Evolutionary conservation across 2,329 filamentous ascomycete genomes (phyloP).

Genomic region (Fusarium nelsonii): DNA sequence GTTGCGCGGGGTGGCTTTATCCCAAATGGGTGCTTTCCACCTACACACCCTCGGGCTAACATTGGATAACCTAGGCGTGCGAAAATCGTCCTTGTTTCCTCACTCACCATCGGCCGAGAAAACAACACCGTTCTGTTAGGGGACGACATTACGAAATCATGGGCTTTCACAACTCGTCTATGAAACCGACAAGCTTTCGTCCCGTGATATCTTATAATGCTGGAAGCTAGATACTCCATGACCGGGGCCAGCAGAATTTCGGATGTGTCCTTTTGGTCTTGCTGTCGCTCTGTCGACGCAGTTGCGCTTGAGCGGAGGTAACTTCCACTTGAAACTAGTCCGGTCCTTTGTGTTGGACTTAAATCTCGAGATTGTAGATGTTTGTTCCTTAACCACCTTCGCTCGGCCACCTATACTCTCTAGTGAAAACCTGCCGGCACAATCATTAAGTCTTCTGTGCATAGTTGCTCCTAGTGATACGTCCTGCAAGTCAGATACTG

Average conservation of each 20-base stretch:
- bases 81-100: constrained; percentile 43
- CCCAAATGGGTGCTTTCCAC: constrained; percentile 23
- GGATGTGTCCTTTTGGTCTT: constrained; percentile 10
- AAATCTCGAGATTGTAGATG: not conserved
- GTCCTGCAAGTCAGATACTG: constrained; percentile 24
- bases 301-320: not conserved
- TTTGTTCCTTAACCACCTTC: not conserved
- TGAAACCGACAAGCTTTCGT: constrained; percentile 28
- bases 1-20: constrained; percentile 40
- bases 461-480: constrained; percentile 12
- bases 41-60: constrained; percentile 1
- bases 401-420: not conserved
- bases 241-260: constrained; percentile 26
- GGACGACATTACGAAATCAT: constrained; percentile 40
- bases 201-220: constrained; percentile 43
- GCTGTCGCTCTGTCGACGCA: constrained; percentile 4
- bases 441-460: not conserved
- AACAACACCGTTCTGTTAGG: constrained; percentile 47
- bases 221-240: constrained; percentile 36
- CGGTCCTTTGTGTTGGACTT: not conserved
- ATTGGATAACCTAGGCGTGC: constrained; percentile 2
- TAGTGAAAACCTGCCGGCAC: not conserved
- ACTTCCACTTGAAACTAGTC: not conserved
- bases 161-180: constrained; percentile 29
- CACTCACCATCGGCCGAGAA: constrained; percentile 43